phyloP scores from a whole-genome alignment of 176 grass and related monocot species.

The Eleusine indica region DNA sequence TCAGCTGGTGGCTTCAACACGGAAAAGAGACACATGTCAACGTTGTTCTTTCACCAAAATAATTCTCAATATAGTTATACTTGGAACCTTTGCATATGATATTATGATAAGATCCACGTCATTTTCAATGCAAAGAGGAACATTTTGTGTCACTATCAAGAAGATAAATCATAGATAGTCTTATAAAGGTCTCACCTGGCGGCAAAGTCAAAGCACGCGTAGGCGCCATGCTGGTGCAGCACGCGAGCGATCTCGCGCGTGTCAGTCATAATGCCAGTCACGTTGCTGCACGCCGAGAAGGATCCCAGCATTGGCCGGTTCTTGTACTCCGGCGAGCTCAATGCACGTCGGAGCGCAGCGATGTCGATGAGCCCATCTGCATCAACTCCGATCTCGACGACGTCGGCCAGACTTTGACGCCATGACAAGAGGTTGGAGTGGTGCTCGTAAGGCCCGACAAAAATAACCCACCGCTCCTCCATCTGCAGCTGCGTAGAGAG shows the following conservation, averaged over 20 bases:
- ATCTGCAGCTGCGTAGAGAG: slow-evolving; percentile 31
- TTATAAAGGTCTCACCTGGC: background rate
- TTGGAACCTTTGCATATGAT: too few relatives aligned
- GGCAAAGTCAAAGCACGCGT: background rate
- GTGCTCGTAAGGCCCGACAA: slow-evolving; percentile 78
- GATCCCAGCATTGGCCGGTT: slow-evolving; percentile 71
- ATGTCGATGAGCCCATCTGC: slow-evolving; percentile 50
- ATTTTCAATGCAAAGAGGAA: too few relatives aligned
- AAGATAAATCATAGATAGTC: too few relatives aligned
- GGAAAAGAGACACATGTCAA: too few relatives aligned
- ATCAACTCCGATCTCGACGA: slow-evolving; percentile 68
- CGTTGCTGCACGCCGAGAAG: slow-evolving; percentile 87
- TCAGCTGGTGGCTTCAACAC: too few relatives aligned
- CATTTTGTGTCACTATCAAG: too few relatives aligned
- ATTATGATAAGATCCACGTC: background rate
- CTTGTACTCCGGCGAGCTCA: slow-evolving; percentile 34
- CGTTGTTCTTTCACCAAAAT: too few relatives aligned
- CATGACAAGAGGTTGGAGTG: slow-evolving; percentile 86
- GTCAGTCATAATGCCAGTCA: slow-evolving; percentile 61
- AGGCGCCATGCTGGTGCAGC: slow-evolving; percentile 65
- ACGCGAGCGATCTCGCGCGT: slow-evolving; percentile 55
- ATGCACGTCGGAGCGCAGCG: slow-evolving; percentile 34
- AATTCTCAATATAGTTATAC: too few relatives aligned
- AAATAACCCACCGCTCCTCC: slow-evolving; percentile 74
- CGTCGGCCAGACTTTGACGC: slow-evolving; percentile 67